These are phyloP conservation scores for Mangifera indica DNA, from an alignment of 345 rosid genomes.

Conservation along the genomic window DNA sequence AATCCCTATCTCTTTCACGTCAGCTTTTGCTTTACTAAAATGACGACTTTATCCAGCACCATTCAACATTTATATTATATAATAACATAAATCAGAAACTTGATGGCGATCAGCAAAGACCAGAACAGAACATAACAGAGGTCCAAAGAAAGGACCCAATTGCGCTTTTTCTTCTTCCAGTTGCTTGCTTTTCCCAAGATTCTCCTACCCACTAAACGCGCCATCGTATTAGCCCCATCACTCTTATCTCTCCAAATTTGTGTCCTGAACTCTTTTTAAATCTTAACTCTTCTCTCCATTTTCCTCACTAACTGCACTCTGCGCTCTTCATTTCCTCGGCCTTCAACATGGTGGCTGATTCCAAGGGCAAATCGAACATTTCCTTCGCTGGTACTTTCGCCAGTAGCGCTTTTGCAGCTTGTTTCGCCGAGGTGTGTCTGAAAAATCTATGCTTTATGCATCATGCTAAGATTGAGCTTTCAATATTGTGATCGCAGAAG, in stretches of 20 bases:
- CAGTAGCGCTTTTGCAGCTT: slow-evolving; percentile 94
- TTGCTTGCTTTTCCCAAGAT: slow-evolving; percentile 24
- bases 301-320: neutral
- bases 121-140: neutral
- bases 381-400: slow-evolving; percentile 79
- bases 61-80: no score
- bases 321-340: neutral
- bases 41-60: neutral
- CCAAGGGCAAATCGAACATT: slow-evolving; percentile 69
- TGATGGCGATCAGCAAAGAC: neutral
- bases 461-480: neutral
- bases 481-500: neutral
- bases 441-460: neutral
- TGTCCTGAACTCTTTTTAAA: neutral
- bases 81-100: neutral
- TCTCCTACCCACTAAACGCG: neutral
- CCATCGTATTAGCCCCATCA: neutral
- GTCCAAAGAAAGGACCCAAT: slow-evolving; percentile 6
- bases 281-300: neutral
- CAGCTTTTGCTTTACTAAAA: neutral
- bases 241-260: neutral
- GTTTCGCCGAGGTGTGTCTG: slow-evolving; percentile 78
- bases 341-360: slow-evolving; percentile 72
- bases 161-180: neutral
- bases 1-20: no score